Conservation (phyloP, 1,284 basidiomycete species). For the Cerioporus squamosus region DNA sequence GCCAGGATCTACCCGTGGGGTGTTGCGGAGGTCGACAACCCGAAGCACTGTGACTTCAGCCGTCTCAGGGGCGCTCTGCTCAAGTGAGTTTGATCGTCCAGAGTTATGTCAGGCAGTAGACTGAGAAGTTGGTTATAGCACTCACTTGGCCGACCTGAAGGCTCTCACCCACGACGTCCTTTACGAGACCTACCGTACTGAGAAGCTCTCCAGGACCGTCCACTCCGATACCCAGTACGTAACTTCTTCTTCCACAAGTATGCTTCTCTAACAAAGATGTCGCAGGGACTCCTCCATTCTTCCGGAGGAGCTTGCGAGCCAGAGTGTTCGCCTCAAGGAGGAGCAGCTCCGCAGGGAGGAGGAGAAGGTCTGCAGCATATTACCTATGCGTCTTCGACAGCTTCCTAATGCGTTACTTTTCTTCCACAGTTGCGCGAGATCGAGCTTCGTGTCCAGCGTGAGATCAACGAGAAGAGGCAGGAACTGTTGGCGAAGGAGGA, state of each 20-base stretch:
- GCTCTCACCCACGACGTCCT: slow-evolving; percentile 94
- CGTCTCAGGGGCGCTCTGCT: slow-evolving; percentile 90
- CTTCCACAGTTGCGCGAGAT: slow-evolving; percentile 86
- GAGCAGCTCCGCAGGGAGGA: slow-evolving; percentile 98
- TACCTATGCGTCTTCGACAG: not conserved
- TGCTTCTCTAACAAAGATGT: slow-evolving; percentile 2
- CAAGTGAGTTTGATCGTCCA: slow-evolving; percentile 54
- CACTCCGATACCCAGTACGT: slow-evolving; percentile 82
- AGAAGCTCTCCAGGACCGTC: slow-evolving; percentile 95
- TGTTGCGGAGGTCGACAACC: slow-evolving; percentile 98
- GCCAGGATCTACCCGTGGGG: slow-evolving; percentile 98
- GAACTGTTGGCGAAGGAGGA: slow-evolving; percentile 95
- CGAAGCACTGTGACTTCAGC: slow-evolving; percentile 97
- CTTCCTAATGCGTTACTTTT: slow-evolving; percentile 1
- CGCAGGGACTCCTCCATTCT: slow-evolving; percentile 84
- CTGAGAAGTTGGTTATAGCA: slow-evolving; percentile 50
- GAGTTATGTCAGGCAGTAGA: not conserved
- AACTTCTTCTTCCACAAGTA: not conserved
- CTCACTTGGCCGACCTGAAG: slow-evolving; percentile 94
- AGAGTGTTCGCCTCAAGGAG: slow-evolving; percentile 97
- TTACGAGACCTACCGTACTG: slow-evolving; percentile 97
- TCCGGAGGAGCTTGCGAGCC: slow-evolving; percentile 95
- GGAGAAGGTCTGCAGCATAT: slow-evolving; percentile 72
- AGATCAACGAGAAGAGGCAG: slow-evolving; percentile 99
- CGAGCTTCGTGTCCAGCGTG: slow-evolving; percentile 97